Evolutionary conservation across 1,284 basidiomycete species (phyloP), one percentile per base, ranked within the genome.

Genomic region (Ceratobasidium theobromae): DNA sequence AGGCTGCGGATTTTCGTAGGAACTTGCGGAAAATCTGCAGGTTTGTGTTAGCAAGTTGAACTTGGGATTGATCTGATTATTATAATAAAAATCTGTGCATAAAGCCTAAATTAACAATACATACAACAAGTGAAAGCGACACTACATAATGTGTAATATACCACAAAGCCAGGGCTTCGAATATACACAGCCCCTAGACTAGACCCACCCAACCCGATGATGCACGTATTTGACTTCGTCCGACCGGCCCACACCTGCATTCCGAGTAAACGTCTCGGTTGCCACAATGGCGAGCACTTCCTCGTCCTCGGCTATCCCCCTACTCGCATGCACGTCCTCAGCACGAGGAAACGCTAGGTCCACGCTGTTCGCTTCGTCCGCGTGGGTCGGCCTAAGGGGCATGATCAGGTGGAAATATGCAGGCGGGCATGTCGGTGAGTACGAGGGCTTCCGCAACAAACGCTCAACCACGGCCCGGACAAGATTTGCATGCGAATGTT

Each of bases 381-480:
- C 71, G 70, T 91, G 88, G 0, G 87, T 89, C 0, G 78, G 74
- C 0, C 91, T 86, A 0, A 89, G 79, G 0, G 91, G 89, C 30
- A 92, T 83, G 43, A 92, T 80, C 12, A 93, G 81, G 70, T 91
- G 88, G 73, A 93, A 93, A 8, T 83, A 77, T 1, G 86, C 73
- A 83, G 25, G 71, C 4, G 71, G 66, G 0, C 77, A 72, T 25
- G 70, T 70, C 0, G 66, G 53, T 28, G 43, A 57, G 16, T 40
- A 21, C 4, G 52, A 43, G 0, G 84, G 82, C 65, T 74, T 77
- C n/a, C 77, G 77, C 16, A 93, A 81, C 3, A 89, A 79, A 2
- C 70, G 76, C 1, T 73, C 71, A 14, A 91, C 79, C 65, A 84
- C 87, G 1, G 76, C 74, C 53, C 80, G 82, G 70, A 93, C 85